Percentiles rank a stretch among this genome's conserved stretches.
phyloP scores from a whole-genome alignment of 495 filamentous ascomycete genomes.

The Penicillium nucicola region DNA sequence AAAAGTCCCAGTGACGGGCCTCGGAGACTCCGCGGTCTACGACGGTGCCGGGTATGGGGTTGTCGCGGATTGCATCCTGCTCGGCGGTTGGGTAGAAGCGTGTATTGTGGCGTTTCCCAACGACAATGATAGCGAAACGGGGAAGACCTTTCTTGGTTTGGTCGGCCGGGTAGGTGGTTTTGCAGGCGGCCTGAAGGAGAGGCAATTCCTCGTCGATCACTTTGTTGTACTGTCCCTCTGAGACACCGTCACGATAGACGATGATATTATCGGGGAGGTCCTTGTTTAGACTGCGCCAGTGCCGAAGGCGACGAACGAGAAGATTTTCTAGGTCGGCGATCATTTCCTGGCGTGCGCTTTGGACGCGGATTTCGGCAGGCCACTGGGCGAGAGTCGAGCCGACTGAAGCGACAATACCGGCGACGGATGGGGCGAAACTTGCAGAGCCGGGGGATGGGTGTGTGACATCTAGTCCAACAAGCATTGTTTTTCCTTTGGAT shows the following conservation, averaged over 20 bases:
- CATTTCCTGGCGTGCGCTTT: slow-evolving; percentile 25
- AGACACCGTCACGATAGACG: slow-evolving; percentile 89
- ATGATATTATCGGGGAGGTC: slow-evolving; percentile 67
- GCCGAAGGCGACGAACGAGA: slow-evolving; percentile 55
- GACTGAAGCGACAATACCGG: slow-evolving; percentile 30
- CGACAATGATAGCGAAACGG: slow-evolving; percentile 45
- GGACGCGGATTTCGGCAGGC: slow-evolving; percentile 29
- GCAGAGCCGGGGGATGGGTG: slow-evolving; percentile 74
- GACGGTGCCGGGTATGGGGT: slow-evolving; percentile 72
- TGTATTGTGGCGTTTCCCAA: slow-evolving; percentile 88
- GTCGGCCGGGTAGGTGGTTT: slow-evolving; percentile 45
- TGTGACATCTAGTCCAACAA: slow-evolving; percentile 87
- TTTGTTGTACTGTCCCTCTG: slow-evolving; percentile 72
- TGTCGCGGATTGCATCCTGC: slow-evolving; percentile 49
- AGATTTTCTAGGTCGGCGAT: slow-evolving; percentile 45
- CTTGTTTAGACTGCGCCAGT: slow-evolving; percentile 56
- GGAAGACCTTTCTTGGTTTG: slow-evolving; percentile 45
- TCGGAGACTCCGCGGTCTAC: slow-evolving; percentile 83
- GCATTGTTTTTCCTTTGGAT: slow-evolving; percentile 66
- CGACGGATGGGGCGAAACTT: slow-evolving; percentile 62
- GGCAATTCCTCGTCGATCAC: slow-evolving; percentile 59
- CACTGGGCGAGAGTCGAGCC: slow-evolving; percentile 25
- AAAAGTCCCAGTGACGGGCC: slow-evolving; percentile 78
- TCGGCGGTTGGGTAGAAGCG: slow-evolving; percentile 70
- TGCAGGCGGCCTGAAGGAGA: slow-evolving; percentile 56